These are phyloP conservation scores for Prunus yedoensis DNA, from an alignment of 331 rosid species.

Conservation along the genomic window DNA sequence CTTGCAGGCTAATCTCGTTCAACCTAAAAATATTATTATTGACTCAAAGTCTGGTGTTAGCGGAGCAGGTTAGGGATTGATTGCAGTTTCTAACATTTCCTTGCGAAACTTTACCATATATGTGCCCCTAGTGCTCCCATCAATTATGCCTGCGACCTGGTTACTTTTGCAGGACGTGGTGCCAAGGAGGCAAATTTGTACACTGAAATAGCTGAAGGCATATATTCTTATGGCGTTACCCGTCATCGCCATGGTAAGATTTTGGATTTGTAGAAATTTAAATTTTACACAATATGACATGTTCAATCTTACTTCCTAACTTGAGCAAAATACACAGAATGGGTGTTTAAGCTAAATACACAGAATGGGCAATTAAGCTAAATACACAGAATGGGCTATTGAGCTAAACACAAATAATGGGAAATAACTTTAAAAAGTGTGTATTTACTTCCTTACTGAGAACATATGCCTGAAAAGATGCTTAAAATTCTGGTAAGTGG, in stretches of 20 bases:
- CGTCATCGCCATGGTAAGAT: conserved; percentile 89
- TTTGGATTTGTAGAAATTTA: conserved; percentile 8
- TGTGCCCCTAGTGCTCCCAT: conserved; percentile 6
- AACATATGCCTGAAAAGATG: neutral
- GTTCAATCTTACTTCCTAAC: neutral
- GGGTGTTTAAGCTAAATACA: too few relatives aligned
- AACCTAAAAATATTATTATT: conserved; percentile 56
- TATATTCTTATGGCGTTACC: conserved; percentile 78
- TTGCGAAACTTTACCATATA: neutral
- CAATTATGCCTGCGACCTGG: conserved; percentile 22
- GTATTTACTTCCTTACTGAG: neutral
- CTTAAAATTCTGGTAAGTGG: neutral
- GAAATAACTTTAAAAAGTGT: too few relatives aligned
- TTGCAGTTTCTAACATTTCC: conserved; percentile 8
- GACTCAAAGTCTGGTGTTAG: conserved; percentile 96
- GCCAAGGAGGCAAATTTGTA: conserved; percentile 77
- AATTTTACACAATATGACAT: neutral
- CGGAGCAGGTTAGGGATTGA: conserved; percentile 82
- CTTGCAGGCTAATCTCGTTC: conserved; percentile 74
- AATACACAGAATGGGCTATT: too few relatives aligned
- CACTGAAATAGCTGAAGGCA: conserved; percentile 91
- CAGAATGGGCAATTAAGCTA: too few relatives aligned
- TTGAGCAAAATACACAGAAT: neutral
- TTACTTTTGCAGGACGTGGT: conserved; percentile 70
- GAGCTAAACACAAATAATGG: too few relatives aligned